Conservation (phyloP, 2,329 filamentous ascomycete species). For the Neonectria punicea region DNA sequence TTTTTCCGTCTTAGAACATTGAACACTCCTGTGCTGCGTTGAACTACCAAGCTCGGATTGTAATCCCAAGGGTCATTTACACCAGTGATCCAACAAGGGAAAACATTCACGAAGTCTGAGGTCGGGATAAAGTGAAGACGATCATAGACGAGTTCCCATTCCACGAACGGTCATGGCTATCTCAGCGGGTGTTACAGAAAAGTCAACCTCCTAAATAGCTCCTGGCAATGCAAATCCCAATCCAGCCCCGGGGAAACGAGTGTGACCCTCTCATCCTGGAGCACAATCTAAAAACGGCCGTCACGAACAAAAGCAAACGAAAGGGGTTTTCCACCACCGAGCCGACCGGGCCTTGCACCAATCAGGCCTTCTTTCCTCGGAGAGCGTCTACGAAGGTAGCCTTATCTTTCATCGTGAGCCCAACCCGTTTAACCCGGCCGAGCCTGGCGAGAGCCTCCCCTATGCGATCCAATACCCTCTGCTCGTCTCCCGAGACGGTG, state of each 20-base stretch:
- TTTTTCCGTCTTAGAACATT: conserved; percentile 30
- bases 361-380: conserved; percentile 53
- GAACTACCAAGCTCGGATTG: background rate
- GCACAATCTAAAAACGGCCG: conserved; percentile 11
- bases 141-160: background rate
- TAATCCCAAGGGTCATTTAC: background rate
- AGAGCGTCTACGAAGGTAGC: conserved; percentile 80
- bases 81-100: background rate
- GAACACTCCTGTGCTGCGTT: background rate
- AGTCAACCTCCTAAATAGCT: conserved; percentile 30
- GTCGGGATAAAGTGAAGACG: background rate
- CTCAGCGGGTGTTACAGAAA: conserved; percentile 22
- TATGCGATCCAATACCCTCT: conserved; percentile 78
- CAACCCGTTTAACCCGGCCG: conserved; percentile 88
- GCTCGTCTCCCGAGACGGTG: conserved; percentile 66
- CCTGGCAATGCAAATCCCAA: conserved; percentile 39
- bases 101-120: background rate
- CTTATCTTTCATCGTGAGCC: conserved; percentile 86
- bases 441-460: conserved; percentile 88
- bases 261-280: background rate
- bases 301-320: background rate
- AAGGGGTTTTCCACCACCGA: background rate
- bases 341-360: background rate
- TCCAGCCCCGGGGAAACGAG: conserved; percentile 9
- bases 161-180: conserved; percentile 29